phyloP scores from a whole-genome alignment of 164 flowering plant species.

The Akebia trifoliata region DNA sequence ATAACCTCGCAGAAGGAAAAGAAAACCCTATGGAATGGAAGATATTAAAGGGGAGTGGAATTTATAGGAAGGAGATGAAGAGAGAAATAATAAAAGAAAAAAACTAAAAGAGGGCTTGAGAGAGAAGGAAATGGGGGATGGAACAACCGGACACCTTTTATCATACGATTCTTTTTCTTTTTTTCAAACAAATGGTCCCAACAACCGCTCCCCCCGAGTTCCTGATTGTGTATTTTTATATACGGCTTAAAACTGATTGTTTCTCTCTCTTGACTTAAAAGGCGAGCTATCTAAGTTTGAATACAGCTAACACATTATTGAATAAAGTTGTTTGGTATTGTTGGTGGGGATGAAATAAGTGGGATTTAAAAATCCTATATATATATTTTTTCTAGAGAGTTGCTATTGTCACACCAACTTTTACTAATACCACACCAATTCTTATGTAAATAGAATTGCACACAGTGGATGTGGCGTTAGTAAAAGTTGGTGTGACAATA shows the following conservation, averaged over 20 bases:
- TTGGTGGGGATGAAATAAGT: constrained; percentile 1
- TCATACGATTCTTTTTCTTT: neutral
- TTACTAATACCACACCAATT: too few relatives aligned
- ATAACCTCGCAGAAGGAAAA: constrained; percentile 31
- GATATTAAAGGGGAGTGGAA: neutral
- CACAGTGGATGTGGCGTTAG: too few relatives aligned
- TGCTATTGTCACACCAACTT: too few relatives aligned
- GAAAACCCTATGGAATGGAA: constrained; percentile 12
- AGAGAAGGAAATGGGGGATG: constrained; percentile 12
- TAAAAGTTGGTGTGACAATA: too few relatives aligned
- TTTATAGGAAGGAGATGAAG: constrained; percentile 9
- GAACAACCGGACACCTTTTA: constrained; percentile 11
- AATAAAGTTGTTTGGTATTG: neutral
- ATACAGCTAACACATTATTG: neutral
- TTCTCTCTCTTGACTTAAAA: neutral
- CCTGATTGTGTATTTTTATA: neutral
- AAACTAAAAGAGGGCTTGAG: neutral
- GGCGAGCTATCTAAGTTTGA: neutral
- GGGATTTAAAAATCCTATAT: constrained; percentile 2
- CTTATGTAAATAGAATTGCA: too few relatives aligned
- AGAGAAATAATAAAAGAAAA: neutral
- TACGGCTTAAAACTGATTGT: neutral
- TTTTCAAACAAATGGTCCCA: constrained; percentile 14
- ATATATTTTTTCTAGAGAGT: too few relatives aligned
- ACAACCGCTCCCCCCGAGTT: constrained; percentile 2